Base-by-base conservation (phyloP, 2,329 filamentous ascomycete species). In the Botrytis tulipae region DNA sequence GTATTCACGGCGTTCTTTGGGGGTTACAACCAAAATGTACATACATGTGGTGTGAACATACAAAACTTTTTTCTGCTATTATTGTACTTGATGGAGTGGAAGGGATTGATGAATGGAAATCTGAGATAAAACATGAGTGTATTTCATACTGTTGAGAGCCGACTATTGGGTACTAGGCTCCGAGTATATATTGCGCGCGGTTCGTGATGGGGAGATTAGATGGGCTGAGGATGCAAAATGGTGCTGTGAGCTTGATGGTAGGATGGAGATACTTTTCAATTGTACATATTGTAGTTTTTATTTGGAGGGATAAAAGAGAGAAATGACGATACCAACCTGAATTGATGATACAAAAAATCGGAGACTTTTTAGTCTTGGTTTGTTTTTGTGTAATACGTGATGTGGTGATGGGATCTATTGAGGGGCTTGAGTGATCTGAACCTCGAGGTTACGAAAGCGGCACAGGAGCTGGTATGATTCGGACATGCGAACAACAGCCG, bases 21-120 rank as follows among this genome's bases (percentile, higher is more conserved):
- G 60, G 46, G n/a, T 29, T 40, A 57, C n/a, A 42, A 70, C 22
- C n/a, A 32, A 71, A 29, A 65, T 57, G n/a, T 71, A 57, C 60
- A 71, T 66, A 65, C 25, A 66, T 71, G 22, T 71, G 59, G 69
- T 63, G n/a, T 63, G 69, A 63, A 63, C 40, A 71, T 57, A 42
- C 61, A 54, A 40, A 57, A 35, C 35, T 57, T 57, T 66, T 65
- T 65, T 29, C 61, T 71, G 60, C 42, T 48, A 51, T 71, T 46
- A n/a, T 66, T 71, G 32, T 71, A 20, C 44, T 54, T 66, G 70
- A 42, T 71, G 32, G 25, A 12, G 35, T 37, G 61, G 46, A 46
- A 40, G 9, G 16, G 9, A 40, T 65, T 51, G 65, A 54, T 40
- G 46, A 35, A 29, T 40, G 46, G 46, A 40, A 67, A 67, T 67